These are phyloP conservation scores for Lecanoromycetidae sp. DNA, from an alignment of 2,329 filamentous ascomycete genomes.

Conservation along the genomic window DNA sequence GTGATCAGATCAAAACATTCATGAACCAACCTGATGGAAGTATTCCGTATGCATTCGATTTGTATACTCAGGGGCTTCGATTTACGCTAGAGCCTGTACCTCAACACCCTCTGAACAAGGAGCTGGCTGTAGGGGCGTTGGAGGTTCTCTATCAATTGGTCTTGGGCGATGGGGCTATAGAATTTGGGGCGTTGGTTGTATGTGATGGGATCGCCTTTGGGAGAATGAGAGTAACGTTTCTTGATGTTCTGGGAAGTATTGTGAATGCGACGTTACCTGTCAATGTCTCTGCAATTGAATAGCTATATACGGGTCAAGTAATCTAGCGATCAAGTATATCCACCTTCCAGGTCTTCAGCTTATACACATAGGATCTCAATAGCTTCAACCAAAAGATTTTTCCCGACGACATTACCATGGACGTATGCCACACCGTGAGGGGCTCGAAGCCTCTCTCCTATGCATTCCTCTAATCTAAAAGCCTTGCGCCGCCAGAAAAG, in stretches of 20 bases:
- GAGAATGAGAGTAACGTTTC: not conserved
- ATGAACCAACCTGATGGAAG: not conserved
- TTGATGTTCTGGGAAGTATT: not conserved
- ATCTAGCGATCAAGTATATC: not conserved
- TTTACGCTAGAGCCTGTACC: not conserved
- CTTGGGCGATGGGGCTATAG: not conserved
- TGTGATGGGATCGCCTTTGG: not conserved
- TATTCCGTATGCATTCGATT: not conserved
- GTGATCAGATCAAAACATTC: not conserved
- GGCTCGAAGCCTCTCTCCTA: not conserved
- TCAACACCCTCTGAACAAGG: not conserved
- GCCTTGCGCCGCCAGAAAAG: constrained; percentile 25
- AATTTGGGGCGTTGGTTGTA: not conserved
- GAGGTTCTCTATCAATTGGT: not conserved
- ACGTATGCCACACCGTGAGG: not conserved
- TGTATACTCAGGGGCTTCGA: not conserved
- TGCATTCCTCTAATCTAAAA: not conserved
- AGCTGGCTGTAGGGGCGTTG: not conserved
- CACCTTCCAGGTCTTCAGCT: not conserved
- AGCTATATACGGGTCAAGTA: not conserved
- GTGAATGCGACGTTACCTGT: not conserved
- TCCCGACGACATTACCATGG: too few relatives aligned
- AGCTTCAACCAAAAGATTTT: too few relatives aligned
- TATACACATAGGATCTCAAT: too few relatives aligned
- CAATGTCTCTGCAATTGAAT: not conserved